phyloP scores from a whole-genome alignment of 2,329 filamentous ascomycete genomes.

The Sporothrix mexicana region DNA sequence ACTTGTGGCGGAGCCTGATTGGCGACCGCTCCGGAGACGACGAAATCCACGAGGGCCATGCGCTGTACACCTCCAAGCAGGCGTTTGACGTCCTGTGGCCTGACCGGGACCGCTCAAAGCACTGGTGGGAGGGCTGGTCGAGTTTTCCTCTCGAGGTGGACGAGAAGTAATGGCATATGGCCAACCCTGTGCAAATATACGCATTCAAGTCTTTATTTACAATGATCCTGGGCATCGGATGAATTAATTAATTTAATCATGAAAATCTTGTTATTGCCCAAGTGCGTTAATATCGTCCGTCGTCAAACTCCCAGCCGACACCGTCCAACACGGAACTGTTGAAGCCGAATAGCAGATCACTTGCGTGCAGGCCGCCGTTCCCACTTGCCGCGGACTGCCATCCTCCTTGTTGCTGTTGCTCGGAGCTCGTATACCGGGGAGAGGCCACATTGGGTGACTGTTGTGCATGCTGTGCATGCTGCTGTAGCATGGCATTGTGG shows the following conservation, averaged over 20 bases:
- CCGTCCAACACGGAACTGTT: conserved; percentile 25
- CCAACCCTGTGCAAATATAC: background rate
- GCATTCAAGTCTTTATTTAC: background rate
- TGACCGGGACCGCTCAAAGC: background rate
- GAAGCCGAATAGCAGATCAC: conserved; percentile 28
- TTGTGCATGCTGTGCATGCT: background rate
- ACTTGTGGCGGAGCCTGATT: background rate
- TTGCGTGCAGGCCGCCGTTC: conserved; percentile 20
- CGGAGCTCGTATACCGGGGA: background rate
- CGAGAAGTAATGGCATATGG: background rate
- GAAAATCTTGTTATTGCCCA: background rate
- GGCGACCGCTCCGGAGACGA: background rate
- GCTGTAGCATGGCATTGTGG: conserved; percentile 15
- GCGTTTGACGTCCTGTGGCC: background rate
- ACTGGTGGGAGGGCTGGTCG: background rate
- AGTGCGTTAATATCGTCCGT: background rate
- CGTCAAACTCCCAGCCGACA: conserved; percentile 29
- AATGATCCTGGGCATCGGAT: no score
- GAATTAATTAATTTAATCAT: background rate
- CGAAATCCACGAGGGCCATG: background rate
- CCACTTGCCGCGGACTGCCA: background rate
- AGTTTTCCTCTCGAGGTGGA: background rate
- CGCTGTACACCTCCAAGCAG: background rate
- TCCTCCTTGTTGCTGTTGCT: background rate
- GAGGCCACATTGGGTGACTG: background rate